Conservation (phyloP, 2,329 filamentous ascomycete genomes). For the Penicillium aurantiogriseum region DNA sequence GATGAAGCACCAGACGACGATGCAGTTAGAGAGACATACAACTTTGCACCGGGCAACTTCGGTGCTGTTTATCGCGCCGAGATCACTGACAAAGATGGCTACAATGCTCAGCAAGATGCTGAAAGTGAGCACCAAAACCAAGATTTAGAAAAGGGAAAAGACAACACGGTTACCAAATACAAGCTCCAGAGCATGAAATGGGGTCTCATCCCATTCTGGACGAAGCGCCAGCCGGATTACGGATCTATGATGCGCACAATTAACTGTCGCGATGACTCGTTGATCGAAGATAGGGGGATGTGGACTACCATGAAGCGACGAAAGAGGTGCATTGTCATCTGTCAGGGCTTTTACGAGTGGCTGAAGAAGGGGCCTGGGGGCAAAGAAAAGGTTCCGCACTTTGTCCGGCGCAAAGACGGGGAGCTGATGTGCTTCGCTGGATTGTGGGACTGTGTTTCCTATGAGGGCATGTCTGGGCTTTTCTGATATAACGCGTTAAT, state of each 20-base stretch:
- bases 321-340: slow-evolving; percentile 83
- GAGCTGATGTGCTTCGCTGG: slow-evolving; percentile 86
- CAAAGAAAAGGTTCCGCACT: slow-evolving; percentile 83
- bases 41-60: slow-evolving; percentile 84
- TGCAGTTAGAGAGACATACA: slow-evolving; percentile 73
- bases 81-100: slow-evolving; percentile 57
- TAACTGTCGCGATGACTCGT: slow-evolving; percentile 89
- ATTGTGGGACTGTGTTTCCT: slow-evolving; percentile 83
- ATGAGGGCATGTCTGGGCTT: slow-evolving; percentile 58
- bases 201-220: slow-evolving; percentile 94
- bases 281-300: slow-evolving; percentile 74
- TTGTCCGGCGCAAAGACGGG: slow-evolving; percentile 76
- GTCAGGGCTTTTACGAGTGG: slow-evolving; percentile 97
- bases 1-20: slow-evolving; percentile 71
- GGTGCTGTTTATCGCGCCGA: slow-evolving; percentile 84
- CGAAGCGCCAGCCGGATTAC: slow-evolving; percentile 77
- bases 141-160: slow-evolving; percentile 12
- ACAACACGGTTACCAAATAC: slow-evolving; percentile 56
- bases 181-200: slow-evolving; percentile 93
- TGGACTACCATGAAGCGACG: slow-evolving; percentile 88
- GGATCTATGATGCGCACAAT: slow-evolving; percentile 80
- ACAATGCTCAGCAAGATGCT: slow-evolving; percentile 25
- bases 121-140: slow-evolving; percentile 13
- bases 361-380: slow-evolving; percentile 68
- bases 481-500: neutral